Evolutionary conservation across 192 early-diverging fungal species (phyloP).

Genomic region (Entophlyctis luteolus): DNA sequence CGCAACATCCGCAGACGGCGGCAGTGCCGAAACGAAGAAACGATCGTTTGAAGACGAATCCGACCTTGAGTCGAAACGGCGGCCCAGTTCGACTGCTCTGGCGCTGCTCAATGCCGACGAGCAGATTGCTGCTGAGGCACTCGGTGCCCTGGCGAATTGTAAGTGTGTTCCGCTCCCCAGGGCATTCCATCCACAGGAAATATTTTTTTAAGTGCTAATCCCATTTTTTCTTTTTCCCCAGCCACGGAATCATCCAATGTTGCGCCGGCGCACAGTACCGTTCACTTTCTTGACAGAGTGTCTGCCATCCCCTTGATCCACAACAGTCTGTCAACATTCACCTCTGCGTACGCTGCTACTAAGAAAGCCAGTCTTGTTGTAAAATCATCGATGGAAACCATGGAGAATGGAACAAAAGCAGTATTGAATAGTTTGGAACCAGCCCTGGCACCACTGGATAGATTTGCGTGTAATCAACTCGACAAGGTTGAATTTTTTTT

Average conservation of each 20-base stretch:
- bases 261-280: not conserved
- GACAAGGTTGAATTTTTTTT: constrained; percentile 53
- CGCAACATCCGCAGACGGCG: not conserved
- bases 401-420: constrained; percentile 70
- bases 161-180: not conserved
- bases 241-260: not conserved
- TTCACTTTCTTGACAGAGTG: constrained; percentile 70
- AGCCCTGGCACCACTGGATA: constrained; percentile 60
- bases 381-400: constrained; percentile 54
- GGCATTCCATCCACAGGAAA: not conserved
- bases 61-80: not conserved
- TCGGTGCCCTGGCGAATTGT: constrained; percentile 29
- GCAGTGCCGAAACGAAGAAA: not conserved
- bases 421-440: constrained; percentile 72
- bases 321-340: constrained; percentile 52
- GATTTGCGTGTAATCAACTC: constrained; percentile 72
- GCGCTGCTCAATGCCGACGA: constrained; percentile 28
- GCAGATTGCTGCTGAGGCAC: constrained; percentile 41
- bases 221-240: not conserved
- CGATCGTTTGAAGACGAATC: not conserved
- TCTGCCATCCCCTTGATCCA: constrained; percentile 76
- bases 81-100: not conserved
- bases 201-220: not conserved
- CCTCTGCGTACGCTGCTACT: constrained; percentile 67
- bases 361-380: constrained; percentile 59